These are phyloP conservation scores for Fonsecaea erecta DNA, from an alignment of 2,329 filamentous ascomycete species.

Conservation along the genomic window DNA sequence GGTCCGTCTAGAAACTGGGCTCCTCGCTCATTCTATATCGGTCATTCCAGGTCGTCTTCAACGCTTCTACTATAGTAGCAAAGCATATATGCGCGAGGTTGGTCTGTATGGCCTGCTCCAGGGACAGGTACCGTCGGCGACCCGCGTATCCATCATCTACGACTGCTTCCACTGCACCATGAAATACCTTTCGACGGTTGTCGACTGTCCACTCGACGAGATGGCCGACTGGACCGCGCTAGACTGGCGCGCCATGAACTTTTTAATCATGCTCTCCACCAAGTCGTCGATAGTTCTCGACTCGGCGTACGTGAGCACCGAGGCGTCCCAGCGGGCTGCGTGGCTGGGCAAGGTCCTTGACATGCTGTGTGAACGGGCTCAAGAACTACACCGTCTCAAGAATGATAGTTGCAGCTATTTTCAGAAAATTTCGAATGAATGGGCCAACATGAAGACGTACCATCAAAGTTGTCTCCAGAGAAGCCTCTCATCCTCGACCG, in stretches of 20 bases:
- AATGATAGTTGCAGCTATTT: conserved; percentile 18
- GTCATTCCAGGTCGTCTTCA: conserved; percentile 4
- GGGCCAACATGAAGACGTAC: conserved; percentile 23
- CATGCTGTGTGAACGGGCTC: conserved; percentile 20
- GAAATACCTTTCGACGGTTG: conserved; percentile 16
- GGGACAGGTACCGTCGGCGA: conserved; percentile 21
- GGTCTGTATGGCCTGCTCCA: conserved; percentile 28
- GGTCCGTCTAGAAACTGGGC: not conserved
- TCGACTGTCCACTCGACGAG: conserved; percentile 20
- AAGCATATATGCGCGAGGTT: conserved; percentile 26
- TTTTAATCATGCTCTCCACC: conserved; percentile 24
- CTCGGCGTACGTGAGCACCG: conserved; percentile 18
- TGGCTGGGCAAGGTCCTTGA: conserved; percentile 29
- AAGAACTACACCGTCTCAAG: conserved; percentile 18
- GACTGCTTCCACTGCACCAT: conserved; percentile 25
- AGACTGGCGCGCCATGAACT: conserved; percentile 28
- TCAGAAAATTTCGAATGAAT: conserved; percentile 20
- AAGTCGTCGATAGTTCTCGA: conserved; percentile 28
- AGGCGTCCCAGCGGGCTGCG: conserved; percentile 21
- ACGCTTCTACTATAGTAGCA: conserved; percentile 4
- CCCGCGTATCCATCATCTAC: conserved; percentile 25
- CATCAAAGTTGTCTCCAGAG: conserved; percentile 26
- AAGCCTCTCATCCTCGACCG: not conserved
- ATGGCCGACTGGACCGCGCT: conserved; percentile 25
- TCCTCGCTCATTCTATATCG: not conserved